phyloP scores from a whole-genome alignment of 1,139 yeast genomes.

The Pichia norvegensis region DNA sequence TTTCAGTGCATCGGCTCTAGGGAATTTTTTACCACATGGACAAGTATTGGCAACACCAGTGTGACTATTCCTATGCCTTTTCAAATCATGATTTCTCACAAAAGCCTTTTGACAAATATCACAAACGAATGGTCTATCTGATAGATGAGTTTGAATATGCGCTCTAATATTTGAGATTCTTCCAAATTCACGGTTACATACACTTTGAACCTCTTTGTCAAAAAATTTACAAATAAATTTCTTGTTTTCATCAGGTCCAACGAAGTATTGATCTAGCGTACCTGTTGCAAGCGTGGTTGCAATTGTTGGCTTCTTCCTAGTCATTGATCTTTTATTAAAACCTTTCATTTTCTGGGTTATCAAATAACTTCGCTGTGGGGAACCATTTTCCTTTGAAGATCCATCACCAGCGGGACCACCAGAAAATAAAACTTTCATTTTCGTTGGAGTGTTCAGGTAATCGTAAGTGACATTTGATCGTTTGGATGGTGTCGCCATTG shows the following conservation, averaged over 20 bases:
- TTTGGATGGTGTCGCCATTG: slow-evolving; percentile 22
- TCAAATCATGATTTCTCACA: slow-evolving; percentile 87
- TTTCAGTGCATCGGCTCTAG: slow-evolving; percentile 80
- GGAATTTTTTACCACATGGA: slow-evolving; percentile 87
- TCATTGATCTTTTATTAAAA: slow-evolving; percentile 26
- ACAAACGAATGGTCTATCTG: slow-evolving; percentile 83
- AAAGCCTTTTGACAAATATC: slow-evolving; percentile 54
- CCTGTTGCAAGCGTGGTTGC: slow-evolving; percentile 85
- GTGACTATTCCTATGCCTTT: slow-evolving; percentile 87
- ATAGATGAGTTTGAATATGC: slow-evolving; percentile 92
- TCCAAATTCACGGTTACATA: slow-evolving; percentile 76
- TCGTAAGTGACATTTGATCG: slow-evolving; percentile 12
- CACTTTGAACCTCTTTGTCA: slow-evolving; percentile 24
- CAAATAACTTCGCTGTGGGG: slow-evolving; percentile 38
- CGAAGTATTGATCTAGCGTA: slow-evolving; percentile 74
- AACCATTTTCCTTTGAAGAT: slow-evolving; percentile 34
- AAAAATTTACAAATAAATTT: slow-evolving; percentile 67
- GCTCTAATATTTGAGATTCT: slow-evolving; percentile 92
- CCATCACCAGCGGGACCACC: neutral
- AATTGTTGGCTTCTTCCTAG: slow-evolving; percentile 42
- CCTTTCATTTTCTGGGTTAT: slow-evolving; percentile 27
- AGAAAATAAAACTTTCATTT: slow-evolving; percentile 27
- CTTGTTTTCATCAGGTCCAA: slow-evolving; percentile 62
- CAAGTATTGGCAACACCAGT: slow-evolving; percentile 68
- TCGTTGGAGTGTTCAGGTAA: slow-evolving; percentile 30